A percentile compares a stretch with the other conserved stretches of the same genome.
Conservation (phyloP, 2,329 filamentous ascomycete genomes). For the Esteya vermicola region DNA sequence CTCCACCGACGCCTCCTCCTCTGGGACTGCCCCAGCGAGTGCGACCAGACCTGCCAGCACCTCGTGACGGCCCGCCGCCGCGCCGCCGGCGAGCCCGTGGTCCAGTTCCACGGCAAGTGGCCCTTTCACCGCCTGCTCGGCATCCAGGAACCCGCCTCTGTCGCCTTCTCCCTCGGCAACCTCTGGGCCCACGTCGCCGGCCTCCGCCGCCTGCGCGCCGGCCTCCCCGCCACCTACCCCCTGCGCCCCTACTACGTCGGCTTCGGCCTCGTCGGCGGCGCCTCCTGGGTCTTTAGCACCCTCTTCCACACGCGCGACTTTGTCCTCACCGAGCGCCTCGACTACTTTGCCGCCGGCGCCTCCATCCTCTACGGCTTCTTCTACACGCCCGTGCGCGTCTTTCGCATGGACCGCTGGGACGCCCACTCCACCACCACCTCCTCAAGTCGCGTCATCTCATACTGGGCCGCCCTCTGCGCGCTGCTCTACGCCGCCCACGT, state of each 20-base stretch:
- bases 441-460: slow-evolving; percentile 36
- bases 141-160: slow-evolving; percentile 88
- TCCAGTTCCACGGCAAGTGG: slow-evolving; percentile 99
- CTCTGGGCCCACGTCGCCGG: slow-evolving; percentile 73
- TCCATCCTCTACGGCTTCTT: slow-evolving; percentile 85
- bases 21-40: slow-evolving; percentile 88
- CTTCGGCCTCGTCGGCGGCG: slow-evolving; percentile 69
- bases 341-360: slow-evolving; percentile 89
- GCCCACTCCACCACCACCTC: slow-evolving; percentile 3
- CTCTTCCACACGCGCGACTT: slow-evolving; percentile 91
- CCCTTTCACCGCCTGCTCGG: slow-evolving; percentile 83
- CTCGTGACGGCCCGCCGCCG: slow-evolving; percentile 66
- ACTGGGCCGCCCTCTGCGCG: slow-evolving; percentile 65
- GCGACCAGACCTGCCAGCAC: slow-evolving; percentile 96
- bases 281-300: slow-evolving; percentile 77
- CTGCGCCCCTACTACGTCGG: slow-evolving; percentile 67
- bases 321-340: slow-evolving; percentile 72
- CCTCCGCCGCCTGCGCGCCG: slow-evolving; percentile 52
- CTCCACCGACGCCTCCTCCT: slow-evolving; percentile 73
- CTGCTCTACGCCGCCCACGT: slow-evolving; percentile 63
- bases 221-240: slow-evolving; percentile 59
- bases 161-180: slow-evolving; percentile 88
- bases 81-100: slow-evolving; percentile 49
- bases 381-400: slow-evolving; percentile 68
- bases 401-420: slow-evolving; percentile 50